Evolutionary conservation across 2,329 filamentous ascomycete genomes (phyloP), one percentile per base, ranked within the genome.

Genomic region (Blastomyces emzantsi): DNA sequence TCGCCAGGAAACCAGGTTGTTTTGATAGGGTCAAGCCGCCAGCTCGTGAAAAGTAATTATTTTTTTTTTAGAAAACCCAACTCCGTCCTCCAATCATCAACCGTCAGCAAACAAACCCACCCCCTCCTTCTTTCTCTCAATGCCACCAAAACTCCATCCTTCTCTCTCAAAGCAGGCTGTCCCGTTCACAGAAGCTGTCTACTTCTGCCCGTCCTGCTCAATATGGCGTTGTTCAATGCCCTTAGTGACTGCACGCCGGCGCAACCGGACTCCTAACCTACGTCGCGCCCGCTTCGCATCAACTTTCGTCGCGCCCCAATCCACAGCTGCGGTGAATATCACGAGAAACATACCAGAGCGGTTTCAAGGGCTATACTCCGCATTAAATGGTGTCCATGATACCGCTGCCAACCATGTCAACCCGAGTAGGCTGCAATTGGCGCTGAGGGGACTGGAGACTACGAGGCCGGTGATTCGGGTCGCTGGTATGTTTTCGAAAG

Each of bases 371-470:
- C 76, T 87, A 1, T 79, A 87, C 68, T 76, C 81, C 65, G 78
- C 81, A 39, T 70, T 87, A 51, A 77, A 77, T 17, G 75, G 75
- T n/a, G 72, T 87, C 9, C 78, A 81, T 65, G 77, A 79, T 62
- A 76, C 77, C 47, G 83, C 84, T 28, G 78, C 81, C 64, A 80
- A 79, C 57, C 82, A 84, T 70, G 80, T 86, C 61, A 84, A 85
- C 70, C 73, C 85, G 39, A 85, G 83, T 69, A 77, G 84, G 63
- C 70, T 87, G 65, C 82, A 85, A 70, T 79, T 87, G 69, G 85
- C 84, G 22, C 71, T 85, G 66, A 74, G 82, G 63, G 83, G 85
- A 2, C 71, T 87, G 66, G 83, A 85, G 69, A 80, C 78, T 30
- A 76, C 81, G 57, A 74, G 78, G 65, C 80, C 83, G 2, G 77